Percentiles rank a stretch among this genome's conserved stretches.
Evolutionary conservation across 257 asterid species (phyloP).

Genomic region (Solanum paucissectum): DNA sequence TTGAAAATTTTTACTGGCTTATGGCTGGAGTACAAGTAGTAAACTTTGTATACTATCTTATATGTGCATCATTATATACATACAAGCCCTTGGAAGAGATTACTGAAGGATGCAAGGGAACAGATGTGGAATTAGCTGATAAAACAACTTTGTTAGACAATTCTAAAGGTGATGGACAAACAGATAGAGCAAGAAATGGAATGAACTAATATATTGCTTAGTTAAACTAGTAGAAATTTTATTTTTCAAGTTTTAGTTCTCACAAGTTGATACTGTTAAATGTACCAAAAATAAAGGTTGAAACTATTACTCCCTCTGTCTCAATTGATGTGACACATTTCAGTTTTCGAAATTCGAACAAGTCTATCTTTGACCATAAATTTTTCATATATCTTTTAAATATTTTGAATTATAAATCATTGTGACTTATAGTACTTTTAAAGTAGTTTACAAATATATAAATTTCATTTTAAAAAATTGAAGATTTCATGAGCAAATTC

Average conservation of each 20-base stretch:
- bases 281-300: not conserved
- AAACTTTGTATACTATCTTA: conserved; percentile 44
- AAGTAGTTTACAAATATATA: no score
- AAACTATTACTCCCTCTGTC: not conserved
- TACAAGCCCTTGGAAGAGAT: conserved; percentile 44
- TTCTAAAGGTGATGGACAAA: not conserved
- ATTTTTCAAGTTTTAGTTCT: not conserved
- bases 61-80: conserved; percentile 46
- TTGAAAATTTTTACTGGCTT: conserved; percentile 65
- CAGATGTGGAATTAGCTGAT: conserved; percentile 20
- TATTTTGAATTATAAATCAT: no score
- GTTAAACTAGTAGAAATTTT: not conserved
- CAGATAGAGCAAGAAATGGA: not conserved
- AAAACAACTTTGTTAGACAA: not conserved
- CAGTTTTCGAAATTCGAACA: no score
- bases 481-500: no score
- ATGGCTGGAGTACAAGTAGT: conserved; percentile 47
- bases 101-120: conserved; percentile 9
- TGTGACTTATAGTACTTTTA: no score
- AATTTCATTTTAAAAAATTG: no score
- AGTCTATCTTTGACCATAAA: not conserved
- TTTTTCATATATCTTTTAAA: no score
- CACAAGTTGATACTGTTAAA: not conserved
- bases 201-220: not conserved
- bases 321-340: not conserved